These are phyloP conservation scores for Schwanniomyces yamadae DNA, from an alignment of 805 yeast genomes.

Conservation along the genomic window DNA sequence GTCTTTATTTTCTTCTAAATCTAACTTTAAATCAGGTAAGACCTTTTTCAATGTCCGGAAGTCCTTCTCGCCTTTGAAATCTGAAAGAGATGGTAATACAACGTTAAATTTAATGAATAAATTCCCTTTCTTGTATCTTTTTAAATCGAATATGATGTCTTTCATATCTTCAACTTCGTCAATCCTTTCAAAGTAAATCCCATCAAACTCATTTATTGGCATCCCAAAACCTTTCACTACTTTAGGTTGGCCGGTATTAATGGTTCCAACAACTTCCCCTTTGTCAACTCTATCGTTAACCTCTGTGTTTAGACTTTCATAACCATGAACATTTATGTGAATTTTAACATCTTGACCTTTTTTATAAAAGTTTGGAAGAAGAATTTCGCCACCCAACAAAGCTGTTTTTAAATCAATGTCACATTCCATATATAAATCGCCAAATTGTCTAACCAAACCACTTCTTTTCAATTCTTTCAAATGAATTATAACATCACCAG, in stretches of 20 bases:
- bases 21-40: constrained; percentile 16
- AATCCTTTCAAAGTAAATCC: constrained; percentile 24
- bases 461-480: constrained; percentile 42
- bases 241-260: constrained; percentile 49
- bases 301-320: constrained; percentile 10
- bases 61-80: constrained; percentile 24
- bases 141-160: constrained; percentile 19
- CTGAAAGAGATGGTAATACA: constrained; percentile 28
- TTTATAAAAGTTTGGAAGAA: constrained; percentile 31
- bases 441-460: constrained; percentile 40
- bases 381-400: constrained; percentile 54
- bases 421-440: constrained; percentile 45
- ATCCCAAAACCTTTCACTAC: constrained; percentile 55
- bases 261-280: constrained; percentile 53
- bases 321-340: constrained; percentile 37
- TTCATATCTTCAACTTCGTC: constrained; percentile 12
- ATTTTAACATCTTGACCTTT: constrained; percentile 29
- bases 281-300: constrained; percentile 20
- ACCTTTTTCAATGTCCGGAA: constrained; percentile 18
- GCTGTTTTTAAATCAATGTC: constrained; percentile 55
- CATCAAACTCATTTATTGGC: constrained; percentile 47
- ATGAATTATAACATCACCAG: constrained; percentile 67
- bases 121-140: constrained; percentile 30
- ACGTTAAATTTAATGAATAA: constrained; percentile 41
- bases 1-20: not conserved